These are phyloP conservation scores for Stromatinia cepivora DNA, from an alignment of 2,329 filamentous ascomycete genomes.

Conservation along the genomic window DNA sequence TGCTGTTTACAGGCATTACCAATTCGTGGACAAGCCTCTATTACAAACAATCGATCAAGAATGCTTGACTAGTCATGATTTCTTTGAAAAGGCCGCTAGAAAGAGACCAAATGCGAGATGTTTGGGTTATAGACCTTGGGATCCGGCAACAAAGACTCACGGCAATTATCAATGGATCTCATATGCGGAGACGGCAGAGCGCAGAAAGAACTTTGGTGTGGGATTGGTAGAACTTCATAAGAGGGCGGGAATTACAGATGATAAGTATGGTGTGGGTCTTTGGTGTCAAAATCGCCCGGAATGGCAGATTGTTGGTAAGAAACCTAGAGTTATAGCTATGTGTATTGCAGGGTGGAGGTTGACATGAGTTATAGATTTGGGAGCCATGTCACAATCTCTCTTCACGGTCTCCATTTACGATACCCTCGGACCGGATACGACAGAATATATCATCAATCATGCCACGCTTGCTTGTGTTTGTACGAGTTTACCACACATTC, in stretches of 20 bases:
- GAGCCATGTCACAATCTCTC: slow-evolving; percentile 80
- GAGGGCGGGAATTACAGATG: slow-evolving; percentile 63
- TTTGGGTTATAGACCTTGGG: slow-evolving; percentile 79
- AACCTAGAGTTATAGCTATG: not conserved
- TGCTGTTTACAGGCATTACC: slow-evolving; percentile 81
- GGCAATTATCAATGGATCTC: slow-evolving; percentile 79
- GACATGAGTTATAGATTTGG: slow-evolving; percentile 64
- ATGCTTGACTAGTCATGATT: slow-evolving; percentile 72
- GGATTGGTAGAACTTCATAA: slow-evolving; percentile 82
- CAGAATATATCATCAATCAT: slow-evolving; percentile 96
- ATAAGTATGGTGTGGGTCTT: slow-evolving; percentile 73
- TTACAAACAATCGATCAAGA: slow-evolving; percentile 71
- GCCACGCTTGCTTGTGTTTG: slow-evolving; percentile 73
- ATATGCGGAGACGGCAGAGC: slow-evolving; percentile 74
- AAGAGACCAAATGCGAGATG: slow-evolving; percentile 67
- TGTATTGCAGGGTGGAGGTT: slow-evolving; percentile 16
- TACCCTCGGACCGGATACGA: slow-evolving; percentile 85
- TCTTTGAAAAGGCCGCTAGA: slow-evolving; percentile 70
- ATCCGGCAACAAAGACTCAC: slow-evolving; percentile 70
- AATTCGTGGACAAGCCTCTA: slow-evolving; percentile 68
- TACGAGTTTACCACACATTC: slow-evolving; percentile 77
- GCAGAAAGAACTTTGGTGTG: slow-evolving; percentile 80
- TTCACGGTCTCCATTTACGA: slow-evolving; percentile 95
- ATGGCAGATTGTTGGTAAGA: slow-evolving; percentile 77
- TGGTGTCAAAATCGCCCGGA: slow-evolving; percentile 88